These are phyloP conservation scores for Capsicum baccatum DNA, from an alignment of 257 asterid genomes.

Conservation along the genomic window DNA sequence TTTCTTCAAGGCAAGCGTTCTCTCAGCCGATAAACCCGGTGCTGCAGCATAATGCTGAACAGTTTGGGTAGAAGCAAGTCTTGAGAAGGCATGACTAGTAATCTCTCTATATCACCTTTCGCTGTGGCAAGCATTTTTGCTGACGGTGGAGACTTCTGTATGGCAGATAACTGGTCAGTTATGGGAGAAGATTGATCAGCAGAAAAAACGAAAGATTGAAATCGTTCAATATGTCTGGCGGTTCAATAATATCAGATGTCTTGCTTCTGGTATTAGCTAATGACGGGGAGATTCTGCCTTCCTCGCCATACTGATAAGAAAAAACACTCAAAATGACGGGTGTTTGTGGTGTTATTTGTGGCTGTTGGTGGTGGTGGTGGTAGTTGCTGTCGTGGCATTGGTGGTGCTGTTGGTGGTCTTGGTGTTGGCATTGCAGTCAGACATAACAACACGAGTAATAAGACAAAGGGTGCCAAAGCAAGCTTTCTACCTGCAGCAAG, in stretches of 20 bases:
- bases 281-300: neutral
- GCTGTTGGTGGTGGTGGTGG: no score
- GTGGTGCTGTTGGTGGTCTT: no score
- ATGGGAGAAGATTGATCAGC: constrained; percentile 8
- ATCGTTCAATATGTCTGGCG: neutral
- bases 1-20: neutral
- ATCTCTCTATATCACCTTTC: constrained; percentile 5
- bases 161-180: neutral
- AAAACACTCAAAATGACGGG: no score
- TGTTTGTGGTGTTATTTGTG: no score
- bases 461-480: constrained; percentile 19
- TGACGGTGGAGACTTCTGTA: neutral
- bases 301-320: neutral
- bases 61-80: constrained; percentile 20
- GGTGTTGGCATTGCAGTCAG: no score
- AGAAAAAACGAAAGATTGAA: constrained; percentile 24
- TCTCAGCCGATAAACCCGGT: constrained; percentile 4
- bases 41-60: constrained; percentile 14
- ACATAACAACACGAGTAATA: no score
- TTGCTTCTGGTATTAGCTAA: neutral
- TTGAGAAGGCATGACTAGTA: constrained; percentile 12
- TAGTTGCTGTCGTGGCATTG: no score
- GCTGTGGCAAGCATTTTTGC: constrained; percentile 6
- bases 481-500: constrained; percentile 28
- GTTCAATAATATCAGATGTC: neutral